A percentile compares a stretch with the other conserved stretches of the same genome.
Conservation (phyloP, 441 rosid genomes). For the Croton setiger region DNA sequence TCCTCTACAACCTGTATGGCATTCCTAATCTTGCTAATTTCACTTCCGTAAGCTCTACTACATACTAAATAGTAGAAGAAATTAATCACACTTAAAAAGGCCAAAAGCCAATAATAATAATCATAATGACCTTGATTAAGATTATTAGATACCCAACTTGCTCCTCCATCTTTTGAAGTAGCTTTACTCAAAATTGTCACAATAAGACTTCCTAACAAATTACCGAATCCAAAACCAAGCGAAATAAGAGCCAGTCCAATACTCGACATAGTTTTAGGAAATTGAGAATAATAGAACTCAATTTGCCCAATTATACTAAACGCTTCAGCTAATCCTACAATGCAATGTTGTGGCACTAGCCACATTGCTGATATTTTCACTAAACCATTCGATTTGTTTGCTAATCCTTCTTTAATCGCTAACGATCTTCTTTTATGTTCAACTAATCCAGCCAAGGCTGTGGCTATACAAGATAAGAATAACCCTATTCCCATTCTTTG, state of each 20-base stretch:
- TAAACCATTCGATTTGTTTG: conserved; percentile 2
- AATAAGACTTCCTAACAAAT: conserved; percentile 35
- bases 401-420: conserved; percentile 32
- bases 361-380: conserved; percentile 43
- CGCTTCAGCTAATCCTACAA: conserved; percentile 41
- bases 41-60: conserved; percentile 38
- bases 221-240: conserved; percentile 40
- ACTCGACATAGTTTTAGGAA: conserved; percentile 49
- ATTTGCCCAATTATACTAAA: conserved; percentile 46
- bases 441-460: conserved; percentile 32
- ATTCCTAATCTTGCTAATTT: conserved; percentile 25
- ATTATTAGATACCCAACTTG: conserved; percentile 44
- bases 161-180: conserved; percentile 24
- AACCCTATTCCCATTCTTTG: conserved; percentile 51
- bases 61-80: conserved; percentile 36
- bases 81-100: conserved; percentile 31
- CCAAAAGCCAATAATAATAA: conserved; percentile 48
- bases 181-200: conserved; percentile 23
- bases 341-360: conserved; percentile 41
- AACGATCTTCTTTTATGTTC: conserved; percentile 33
- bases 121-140: conserved; percentile 47
- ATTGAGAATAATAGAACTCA: conserved; percentile 48
- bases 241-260: conserved; percentile 37
- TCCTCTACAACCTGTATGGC: conserved; percentile 14
- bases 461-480: conserved; percentile 30